Evolutionary conservation across 2,329 filamentous ascomycete species (phyloP).

Genomic region (Cryphonectria naterciae): DNA sequence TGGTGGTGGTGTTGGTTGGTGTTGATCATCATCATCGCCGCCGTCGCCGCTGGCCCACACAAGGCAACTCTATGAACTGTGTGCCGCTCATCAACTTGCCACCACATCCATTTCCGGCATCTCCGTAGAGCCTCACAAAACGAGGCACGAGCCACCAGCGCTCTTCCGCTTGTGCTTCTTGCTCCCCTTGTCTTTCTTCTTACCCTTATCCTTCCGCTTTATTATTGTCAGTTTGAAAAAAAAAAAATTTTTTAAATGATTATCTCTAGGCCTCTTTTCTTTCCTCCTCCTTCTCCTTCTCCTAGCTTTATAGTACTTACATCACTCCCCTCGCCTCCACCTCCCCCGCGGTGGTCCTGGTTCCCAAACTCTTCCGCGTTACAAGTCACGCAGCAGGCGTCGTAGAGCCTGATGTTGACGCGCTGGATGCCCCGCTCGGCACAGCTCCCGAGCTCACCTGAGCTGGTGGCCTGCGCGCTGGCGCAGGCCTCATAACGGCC

Average conservation of each 20-base stretch:
- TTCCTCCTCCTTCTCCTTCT: neutral
- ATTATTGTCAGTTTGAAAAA: no score
- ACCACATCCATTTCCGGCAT: neutral
- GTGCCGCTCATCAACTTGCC: neutral
- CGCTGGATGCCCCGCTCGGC: conserved; percentile 6
- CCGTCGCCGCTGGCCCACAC: no score
- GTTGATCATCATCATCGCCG: neutral
- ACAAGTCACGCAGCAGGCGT: conserved; percentile 20
- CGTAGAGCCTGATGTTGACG: conserved; percentile 1
- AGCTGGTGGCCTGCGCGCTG: conserved; percentile 5
- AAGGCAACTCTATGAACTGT: neutral
- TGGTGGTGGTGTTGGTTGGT: neutral
- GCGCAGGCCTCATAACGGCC: conserved; percentile 12
- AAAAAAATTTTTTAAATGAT: no score
- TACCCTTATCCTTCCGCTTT: neutral
- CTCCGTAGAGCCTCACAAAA: neutral
- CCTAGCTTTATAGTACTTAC: neutral
- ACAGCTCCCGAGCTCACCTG: conserved; percentile 1
- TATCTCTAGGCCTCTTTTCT: no score
- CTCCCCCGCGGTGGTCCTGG: no score
- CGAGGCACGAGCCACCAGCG: neutral
- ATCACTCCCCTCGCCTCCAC: neutral
- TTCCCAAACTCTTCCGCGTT: neutral
- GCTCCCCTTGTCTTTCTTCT: neutral
- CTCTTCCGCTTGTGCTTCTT: neutral